Percentiles rank a stretch among this genome's conserved stretches.
phyloP scores from a whole-genome alignment of 345 rosid species.

The Acer campestre region DNA sequence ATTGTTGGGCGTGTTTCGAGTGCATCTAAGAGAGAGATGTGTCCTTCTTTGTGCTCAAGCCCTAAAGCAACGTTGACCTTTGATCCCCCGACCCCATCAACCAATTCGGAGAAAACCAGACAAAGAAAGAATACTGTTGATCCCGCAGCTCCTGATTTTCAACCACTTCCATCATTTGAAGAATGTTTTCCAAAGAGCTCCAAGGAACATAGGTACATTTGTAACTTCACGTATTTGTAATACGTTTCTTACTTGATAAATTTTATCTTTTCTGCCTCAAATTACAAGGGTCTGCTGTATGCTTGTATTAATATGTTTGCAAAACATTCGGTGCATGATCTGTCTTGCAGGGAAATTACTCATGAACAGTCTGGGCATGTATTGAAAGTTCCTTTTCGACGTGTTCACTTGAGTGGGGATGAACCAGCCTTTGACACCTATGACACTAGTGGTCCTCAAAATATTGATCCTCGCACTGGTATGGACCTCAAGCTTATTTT shows the following conservation, averaged over 20 bases:
- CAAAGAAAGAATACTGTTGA: conserved; percentile 75
- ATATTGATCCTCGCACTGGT: conserved; percentile 77
- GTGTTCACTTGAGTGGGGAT: conserved; percentile 82
- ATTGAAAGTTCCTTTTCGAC: conserved; percentile 88
- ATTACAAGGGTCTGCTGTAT: background rate
- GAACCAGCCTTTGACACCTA: conserved; percentile 83
- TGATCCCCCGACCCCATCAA: conserved; percentile 70
- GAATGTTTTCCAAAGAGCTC: conserved; percentile 94
- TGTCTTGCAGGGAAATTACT: conserved; percentile 62
- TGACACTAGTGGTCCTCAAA: conserved; percentile 97
- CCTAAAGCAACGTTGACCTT: conserved; percentile 74
- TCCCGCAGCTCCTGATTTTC: conserved; percentile 92
- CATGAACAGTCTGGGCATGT: conserved; percentile 85
- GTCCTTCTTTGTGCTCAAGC: conserved; percentile 20
- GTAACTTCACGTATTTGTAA: background rate
- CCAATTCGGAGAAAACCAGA: conserved; percentile 50
- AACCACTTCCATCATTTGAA: conserved; percentile 84
- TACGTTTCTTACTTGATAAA: background rate
- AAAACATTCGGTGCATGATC: conserved; percentile 16
- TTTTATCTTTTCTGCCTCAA: conserved; percentile 7
- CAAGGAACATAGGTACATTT: conserved; percentile 62
- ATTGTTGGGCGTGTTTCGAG: conserved; percentile 42
- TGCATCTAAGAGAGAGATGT: conserved; percentile 48
- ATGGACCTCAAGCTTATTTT: conserved; percentile 19
- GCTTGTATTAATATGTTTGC: background rate